Base-by-base conservation (phyloP, 1,139 yeast genomes). In the Candida tetrigidarum region DNA sequence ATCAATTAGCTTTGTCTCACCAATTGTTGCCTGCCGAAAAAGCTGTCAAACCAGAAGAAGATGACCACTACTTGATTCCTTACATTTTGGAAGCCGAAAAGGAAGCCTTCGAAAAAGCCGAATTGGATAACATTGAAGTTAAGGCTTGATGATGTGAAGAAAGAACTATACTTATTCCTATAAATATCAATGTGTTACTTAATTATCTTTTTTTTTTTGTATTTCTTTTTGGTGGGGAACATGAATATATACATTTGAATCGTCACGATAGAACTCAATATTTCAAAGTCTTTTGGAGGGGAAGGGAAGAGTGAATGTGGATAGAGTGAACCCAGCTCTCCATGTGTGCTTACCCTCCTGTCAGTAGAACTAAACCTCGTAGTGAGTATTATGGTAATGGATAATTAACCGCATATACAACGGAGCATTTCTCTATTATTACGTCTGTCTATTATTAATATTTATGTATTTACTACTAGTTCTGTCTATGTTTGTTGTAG, bases 81-180 rank as follows among this genome's bases (percentile, higher is more conserved):
- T 88, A 87, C 76, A 76, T 92, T 53, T 80, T 92, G 64, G 97
- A 92, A 76, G 96, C 95, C 51, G 98, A 92, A 75, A 91, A 90
- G 63, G 97, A 90, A 70, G 86, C 85, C 43, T 78, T 81, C 56
- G 99, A 92, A 77, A 89, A 86, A 74, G 83, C 79, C 52, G 96
- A 86, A 64, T 82, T 93, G 63, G 96, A 92, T 78, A 86, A 88
- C 78, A 78, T 90, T 51, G 71, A 72, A 55, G 73, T 78, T 26
- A 44, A 47, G 25, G 43, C 35, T 22, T 42, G 15, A 30, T 29
- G 29, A 29, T 18, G n/a, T 18, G 9, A 14, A 15, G 32, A 33
- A 22, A 14, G 14, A 30, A 22, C 23, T 22, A 23, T 34, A 41
- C 14, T 23, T 41, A 41, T 32, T 12, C 41, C 36, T 44, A 44